Percentiles rank a stretch among this genome's conserved stretches.
Evolutionary conservation across 2,329 filamentous ascomycete genomes (phyloP).

Genomic region (Pseudonectria buxi): DNA sequence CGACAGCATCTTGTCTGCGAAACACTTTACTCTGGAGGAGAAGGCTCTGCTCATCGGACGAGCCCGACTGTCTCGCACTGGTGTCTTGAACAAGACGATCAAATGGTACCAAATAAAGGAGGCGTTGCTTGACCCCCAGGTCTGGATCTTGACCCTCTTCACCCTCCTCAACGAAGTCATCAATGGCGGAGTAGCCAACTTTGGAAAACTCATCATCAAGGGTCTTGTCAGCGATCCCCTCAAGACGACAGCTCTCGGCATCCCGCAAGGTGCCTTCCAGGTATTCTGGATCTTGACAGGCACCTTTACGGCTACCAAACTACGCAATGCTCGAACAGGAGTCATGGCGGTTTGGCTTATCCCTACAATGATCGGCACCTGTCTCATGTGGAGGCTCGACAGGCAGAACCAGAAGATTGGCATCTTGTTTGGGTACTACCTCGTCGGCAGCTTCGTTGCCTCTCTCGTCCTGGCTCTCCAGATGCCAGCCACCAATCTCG

Average conservation of each 20-base stretch:
- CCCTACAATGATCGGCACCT: slow-evolving; percentile 41
- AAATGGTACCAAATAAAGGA: slow-evolving; percentile 41
- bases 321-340: slow-evolving; percentile 40
- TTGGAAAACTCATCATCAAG: slow-evolving; percentile 46
- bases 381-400: slow-evolving; percentile 41
- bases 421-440: slow-evolving; percentile 43
- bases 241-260: slow-evolving; percentile 41
- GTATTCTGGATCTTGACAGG: slow-evolving; percentile 44
- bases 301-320: slow-evolving; percentile 41
- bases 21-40: slow-evolving; percentile 10
- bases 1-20: slow-evolving; percentile 33
- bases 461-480: slow-evolving; percentile 47
- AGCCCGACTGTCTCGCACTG: slow-evolving; percentile 41
- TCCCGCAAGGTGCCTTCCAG: slow-evolving; percentile 46
- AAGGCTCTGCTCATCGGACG: slow-evolving; percentile 50
- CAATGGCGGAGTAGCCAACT: slow-evolving; percentile 47
- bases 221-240: slow-evolving; percentile 27
- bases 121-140: slow-evolving; percentile 40
- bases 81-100: slow-evolving; percentile 39
- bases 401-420: slow-evolving; percentile 33
- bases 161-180: slow-evolving; percentile 48
- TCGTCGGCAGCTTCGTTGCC: slow-evolving; percentile 39
- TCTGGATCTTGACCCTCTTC: slow-evolving; percentile 45
- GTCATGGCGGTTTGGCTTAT: slow-evolving; percentile 44
- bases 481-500: slow-evolving; percentile 39